Conservation (phyloP, 164 flowering plant genomes). For the Chimonanthus salicifolius region DNA sequence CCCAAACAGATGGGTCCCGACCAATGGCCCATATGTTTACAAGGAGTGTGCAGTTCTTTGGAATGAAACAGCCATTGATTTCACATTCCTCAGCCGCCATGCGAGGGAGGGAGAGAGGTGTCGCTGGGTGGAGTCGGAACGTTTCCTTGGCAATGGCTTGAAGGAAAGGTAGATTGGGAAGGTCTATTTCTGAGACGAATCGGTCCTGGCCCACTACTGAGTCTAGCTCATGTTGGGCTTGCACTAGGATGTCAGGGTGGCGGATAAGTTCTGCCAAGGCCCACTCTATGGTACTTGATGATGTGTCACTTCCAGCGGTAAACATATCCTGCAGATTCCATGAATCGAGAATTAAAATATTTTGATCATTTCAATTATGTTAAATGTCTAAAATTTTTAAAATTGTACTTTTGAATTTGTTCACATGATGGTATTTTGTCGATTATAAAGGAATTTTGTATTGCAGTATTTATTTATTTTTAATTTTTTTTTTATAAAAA, state of each 20-base stretch:
- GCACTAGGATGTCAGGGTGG: conserved; percentile 47
- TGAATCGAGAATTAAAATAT: neutral
- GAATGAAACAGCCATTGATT: conserved; percentile 68
- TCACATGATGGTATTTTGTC: too few species aligned
- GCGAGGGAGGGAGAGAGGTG: conserved; percentile 78
- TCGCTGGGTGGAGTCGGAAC: conserved; percentile 84
- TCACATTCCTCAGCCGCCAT: conserved; percentile 52
- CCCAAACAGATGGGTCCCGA: conserved; percentile 68
- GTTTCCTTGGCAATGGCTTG: conserved; percentile 75
- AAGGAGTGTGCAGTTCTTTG: conserved; percentile 55
- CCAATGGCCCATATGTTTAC: conserved; percentile 84
- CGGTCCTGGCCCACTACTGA: conserved; percentile 52
- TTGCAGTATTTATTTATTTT: too few species aligned
- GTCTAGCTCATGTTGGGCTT: conserved; percentile 54
- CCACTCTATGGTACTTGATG: conserved; percentile 87
- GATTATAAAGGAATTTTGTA: too few species aligned
- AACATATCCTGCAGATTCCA: conserved; percentile 54
- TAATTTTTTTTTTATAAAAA: too few species aligned
- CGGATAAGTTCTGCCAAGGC: conserved; percentile 71
- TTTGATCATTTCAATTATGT: too few species aligned
- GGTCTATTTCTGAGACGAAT: conserved; percentile 54
- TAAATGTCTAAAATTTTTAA: too few species aligned
- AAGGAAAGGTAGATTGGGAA: conserved; percentile 44
- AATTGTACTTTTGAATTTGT: too few species aligned
- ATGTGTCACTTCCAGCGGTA: conserved; percentile 78